Base-by-base conservation (phyloP, 257 asterid species). In the Solanum medicagineum region DNA sequence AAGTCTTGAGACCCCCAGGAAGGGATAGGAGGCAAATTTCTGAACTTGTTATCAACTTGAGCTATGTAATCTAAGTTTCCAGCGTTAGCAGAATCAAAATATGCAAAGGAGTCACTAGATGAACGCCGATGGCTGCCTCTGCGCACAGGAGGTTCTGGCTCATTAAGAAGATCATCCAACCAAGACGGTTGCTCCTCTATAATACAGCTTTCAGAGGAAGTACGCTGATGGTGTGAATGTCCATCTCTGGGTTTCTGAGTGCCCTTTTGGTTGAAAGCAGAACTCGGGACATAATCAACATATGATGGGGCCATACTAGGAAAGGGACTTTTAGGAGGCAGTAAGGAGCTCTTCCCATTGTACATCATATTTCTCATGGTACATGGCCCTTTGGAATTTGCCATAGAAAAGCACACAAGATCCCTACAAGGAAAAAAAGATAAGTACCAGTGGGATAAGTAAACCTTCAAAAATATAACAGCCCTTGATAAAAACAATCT, bases 321-420 rank as follows among this genome's bases (percentile, higher is more conserved):
- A 87, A 92, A 94, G 69, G 98, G 99, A 89, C 92, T 90, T 91
- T 95, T 97, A 80, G 99, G 99, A 66, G 99, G 99, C 85, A 97
- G 93, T 71, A 94, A 88, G 11, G 98, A 88, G 84, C 88, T 87
- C 88, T 92, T 95, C 85, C 97, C 94, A 68, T 86, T 89, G 89
- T 92, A 89, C 92, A 91, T 89, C 93, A 90, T 88, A 85, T 89
- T 95, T 92, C 95, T 89, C 77, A 89, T 81, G 89, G 90, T 93
- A 84, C 97, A 91, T 60, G 96, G 91, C 83, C 95, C 99, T 91
- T 94, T 95, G 59, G 97, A 91, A 89, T 92, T 95, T 22, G 90
- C 93, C 97, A 95, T 95, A 87, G 88, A 85, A 89, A 87, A 36
- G 75, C 84, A 88, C 87, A 86, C 71, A 87, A 87, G 81, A 89